phyloP scores from a whole-genome alignment of 2,329 filamentous ascomycete species.

The Botrytis tulipae region DNA sequence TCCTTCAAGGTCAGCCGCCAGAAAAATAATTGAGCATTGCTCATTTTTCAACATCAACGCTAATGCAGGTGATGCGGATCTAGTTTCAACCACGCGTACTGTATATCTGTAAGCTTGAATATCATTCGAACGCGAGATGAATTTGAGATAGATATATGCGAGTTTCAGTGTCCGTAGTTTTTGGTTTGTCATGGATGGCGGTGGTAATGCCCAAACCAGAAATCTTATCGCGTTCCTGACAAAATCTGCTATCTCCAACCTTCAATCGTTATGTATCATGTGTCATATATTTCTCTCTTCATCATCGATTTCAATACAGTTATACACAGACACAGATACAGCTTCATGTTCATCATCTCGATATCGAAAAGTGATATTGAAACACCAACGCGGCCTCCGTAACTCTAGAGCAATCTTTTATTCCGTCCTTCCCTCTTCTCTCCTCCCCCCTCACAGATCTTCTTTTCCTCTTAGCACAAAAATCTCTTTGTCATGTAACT shows the following conservation, averaged over 20 bases:
- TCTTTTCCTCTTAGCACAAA: background rate
- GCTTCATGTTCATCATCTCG: background rate
- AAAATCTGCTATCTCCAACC: background rate
- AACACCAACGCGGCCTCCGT: background rate
- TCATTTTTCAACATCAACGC: background rate
- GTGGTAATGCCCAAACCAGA: background rate
- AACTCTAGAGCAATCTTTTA: background rate
- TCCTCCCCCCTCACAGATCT: no score
- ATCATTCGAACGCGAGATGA: background rate
- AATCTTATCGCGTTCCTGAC: background rate
- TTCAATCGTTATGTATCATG: background rate
- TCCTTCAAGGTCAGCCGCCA: background rate
- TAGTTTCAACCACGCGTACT: background rate
- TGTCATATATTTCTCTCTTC: background rate
- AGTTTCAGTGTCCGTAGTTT: background rate
- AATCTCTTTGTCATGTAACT: background rate
- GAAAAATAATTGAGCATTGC: background rate
- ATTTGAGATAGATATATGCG: background rate
- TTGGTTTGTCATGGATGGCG: background rate
- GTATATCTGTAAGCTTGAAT: background rate
- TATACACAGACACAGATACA: background rate
- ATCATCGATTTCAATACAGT: background rate
- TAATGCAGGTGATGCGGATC: background rate
- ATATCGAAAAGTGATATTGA: background rate
- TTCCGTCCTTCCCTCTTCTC: background rate